phyloP scores from a whole-genome alignment of 2,329 filamentous ascomycete genomes.

The Neospermospora avenae region DNA sequence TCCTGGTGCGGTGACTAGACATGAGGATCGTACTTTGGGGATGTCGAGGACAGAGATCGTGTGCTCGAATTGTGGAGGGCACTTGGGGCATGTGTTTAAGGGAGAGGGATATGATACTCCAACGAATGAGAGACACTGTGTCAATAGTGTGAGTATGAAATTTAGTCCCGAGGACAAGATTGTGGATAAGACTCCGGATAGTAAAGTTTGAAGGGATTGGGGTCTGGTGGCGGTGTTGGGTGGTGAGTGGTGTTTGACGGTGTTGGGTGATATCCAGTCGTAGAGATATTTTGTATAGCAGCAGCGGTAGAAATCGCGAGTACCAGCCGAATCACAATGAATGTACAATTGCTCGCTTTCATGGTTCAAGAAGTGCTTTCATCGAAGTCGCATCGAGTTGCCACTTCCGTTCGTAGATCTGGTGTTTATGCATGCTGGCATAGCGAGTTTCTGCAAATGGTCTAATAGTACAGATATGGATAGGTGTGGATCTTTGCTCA shows the following conservation, averaged over 20 bases:
- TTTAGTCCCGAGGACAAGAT: slow-evolving; percentile 67
- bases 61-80: slow-evolving; percentile 90
- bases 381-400: too few species aligned
- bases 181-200: slow-evolving; percentile 37
- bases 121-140: slow-evolving; percentile 94
- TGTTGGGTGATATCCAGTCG: too few species aligned
- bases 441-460: too few species aligned
- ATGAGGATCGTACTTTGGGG: slow-evolving; percentile 72
- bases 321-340: too few species aligned
- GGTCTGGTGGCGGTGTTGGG: background rate
- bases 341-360: too few species aligned
- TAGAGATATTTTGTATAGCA: too few species aligned
- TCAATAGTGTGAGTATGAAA: slow-evolving; percentile 87
- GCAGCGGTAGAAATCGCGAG: too few species aligned
- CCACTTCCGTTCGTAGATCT: too few species aligned
- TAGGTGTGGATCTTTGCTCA: too few species aligned
- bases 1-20: slow-evolving; percentile 81
- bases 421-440: too few species aligned
- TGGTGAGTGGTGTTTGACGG: slow-evolving; percentile 45
- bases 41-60: slow-evolving; percentile 92
- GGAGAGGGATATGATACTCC: slow-evolving; percentile 80
- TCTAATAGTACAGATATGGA: too few species aligned
- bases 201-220: slow-evolving; percentile 34
- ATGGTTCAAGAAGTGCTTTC: too few species aligned
- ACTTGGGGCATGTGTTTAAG: slow-evolving; percentile 89